These are phyloP conservation scores for Heliocybe sulcata DNA, from an alignment of 1,284 basidiomycete genomes.

Conservation along the genomic window DNA sequence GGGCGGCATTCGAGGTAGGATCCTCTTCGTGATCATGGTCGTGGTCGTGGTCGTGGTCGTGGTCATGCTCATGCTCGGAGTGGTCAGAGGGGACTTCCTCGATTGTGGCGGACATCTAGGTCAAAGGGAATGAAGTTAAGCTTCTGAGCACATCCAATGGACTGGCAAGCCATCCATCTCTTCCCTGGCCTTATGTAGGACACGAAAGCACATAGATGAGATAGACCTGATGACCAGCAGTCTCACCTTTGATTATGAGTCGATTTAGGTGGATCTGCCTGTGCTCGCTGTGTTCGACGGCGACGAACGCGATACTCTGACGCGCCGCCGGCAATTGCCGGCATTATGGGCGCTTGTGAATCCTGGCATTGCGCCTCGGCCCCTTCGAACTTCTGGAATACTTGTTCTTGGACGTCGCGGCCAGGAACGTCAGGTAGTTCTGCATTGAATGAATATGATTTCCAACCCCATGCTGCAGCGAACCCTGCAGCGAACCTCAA, in stretches of 20 bases:
- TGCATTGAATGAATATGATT: no score
- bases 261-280: neutral
- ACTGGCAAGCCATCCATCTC: conserved; percentile 21
- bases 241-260: neutral
- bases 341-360: neutral
- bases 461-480: no score
- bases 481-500: no score
- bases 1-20: conserved; percentile 75
- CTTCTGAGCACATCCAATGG: conserved; percentile 27
- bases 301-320: neutral
- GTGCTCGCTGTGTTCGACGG: neutral
- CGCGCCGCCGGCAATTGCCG: neutral
- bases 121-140: conserved; percentile 11
- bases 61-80: conserved; percentile 59
- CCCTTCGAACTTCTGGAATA: no score
- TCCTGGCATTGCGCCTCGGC: neutral
- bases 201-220: no score
- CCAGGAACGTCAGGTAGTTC: no score
- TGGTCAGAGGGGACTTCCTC: conserved; percentile 79
- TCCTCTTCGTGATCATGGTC: conserved; percentile 65
- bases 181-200: neutral
- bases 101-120: conserved; percentile 74
- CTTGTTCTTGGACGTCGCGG: no score
- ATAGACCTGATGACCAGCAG: neutral
- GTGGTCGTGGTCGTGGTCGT: conserved; percentile 43